Evolutionary conservation across 768 basidiomycete genomes (phyloP), one percentile per base, ranked within the genome.

Genomic region (Mycena vitilis): DNA sequence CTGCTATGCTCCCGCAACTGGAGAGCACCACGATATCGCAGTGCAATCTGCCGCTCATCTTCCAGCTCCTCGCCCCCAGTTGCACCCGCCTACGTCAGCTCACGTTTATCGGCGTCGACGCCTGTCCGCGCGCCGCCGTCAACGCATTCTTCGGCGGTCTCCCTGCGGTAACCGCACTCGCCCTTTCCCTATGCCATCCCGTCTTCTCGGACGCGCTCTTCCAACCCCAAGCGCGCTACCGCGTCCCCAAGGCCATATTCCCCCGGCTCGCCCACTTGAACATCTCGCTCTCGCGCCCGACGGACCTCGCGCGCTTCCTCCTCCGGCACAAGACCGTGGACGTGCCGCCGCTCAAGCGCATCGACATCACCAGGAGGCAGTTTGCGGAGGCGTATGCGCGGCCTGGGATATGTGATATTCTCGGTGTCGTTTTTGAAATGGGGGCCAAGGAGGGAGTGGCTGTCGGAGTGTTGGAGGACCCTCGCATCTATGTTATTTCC

Each of bases 181-280:
- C 18, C 5, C 63, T 65, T 20, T 12, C 11, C 13, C 15, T 25
- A 8, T 65, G 63, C 56, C 55, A 65, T 36, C 48, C 36, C 13
- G n/a, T 15, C 15, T 42, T 57, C 56, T n/a, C 48, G 25, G 48
- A 49, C n/a, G 55, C 44, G 12, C 63, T 65, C 47, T 57, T 65
- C 38, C 63, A 58, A 34, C 63, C 63, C 25, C 44, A 57, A 22
- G 51, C 56, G 30, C 63, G 55, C 38, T 65, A 52, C 36, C 36
- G 37, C 48, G 18, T 42, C 38, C 45, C 63, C 16, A 34, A 40
- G 23, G 36, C 38, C 9, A 34, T 52, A 16, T 42, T 65, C 23
- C 63, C 63, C n/a, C 30, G 52, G 25, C 56, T 65, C 22, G 2
- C n/a, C 4, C 48, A 52, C 13, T 38, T 61, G 37, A 40, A 42